Conservation (phyloP, 1,139 yeast species). For the Scheffersomyces illinoinensis region DNA sequence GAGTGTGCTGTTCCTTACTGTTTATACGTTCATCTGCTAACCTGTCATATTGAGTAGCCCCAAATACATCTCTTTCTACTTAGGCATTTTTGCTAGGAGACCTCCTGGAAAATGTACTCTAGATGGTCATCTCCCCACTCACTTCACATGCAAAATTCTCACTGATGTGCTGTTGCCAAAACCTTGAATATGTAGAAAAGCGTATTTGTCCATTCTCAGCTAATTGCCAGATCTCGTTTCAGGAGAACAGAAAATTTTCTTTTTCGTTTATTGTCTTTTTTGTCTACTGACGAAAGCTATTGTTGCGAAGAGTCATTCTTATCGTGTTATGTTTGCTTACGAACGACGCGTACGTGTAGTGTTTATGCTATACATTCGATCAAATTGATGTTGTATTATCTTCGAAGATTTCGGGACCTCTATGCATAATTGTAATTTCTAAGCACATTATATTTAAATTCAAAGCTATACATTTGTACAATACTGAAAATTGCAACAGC, state of each 20-base stretch:
- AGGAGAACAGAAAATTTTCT: background rate
- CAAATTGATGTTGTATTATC: background rate
- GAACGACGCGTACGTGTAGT: background rate
- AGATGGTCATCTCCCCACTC: too few species aligned
- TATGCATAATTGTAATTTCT: background rate
- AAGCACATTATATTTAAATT: background rate
- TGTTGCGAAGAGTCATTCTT: background rate
- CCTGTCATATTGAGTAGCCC: background rate
- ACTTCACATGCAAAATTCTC: background rate
- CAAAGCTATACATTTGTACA: background rate
- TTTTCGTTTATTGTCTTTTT: background rate
- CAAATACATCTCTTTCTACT: background rate
- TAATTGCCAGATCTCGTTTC: background rate
- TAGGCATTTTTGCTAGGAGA: background rate
- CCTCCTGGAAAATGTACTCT: background rate
- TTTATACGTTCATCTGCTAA: background rate
- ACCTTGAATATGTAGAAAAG: background rate
- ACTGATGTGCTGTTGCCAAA: background rate
- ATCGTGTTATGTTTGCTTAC: background rate
- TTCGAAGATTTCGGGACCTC: background rate
- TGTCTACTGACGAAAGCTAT: background rate
- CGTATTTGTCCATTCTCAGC: background rate
- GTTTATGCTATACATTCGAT: background rate
- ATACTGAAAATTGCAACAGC: background rate
- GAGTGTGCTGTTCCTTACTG: background rate